phyloP scores from a whole-genome alignment of 2,329 filamentous ascomycete genomes.

The Biscogniauxia mediterranea region DNA sequence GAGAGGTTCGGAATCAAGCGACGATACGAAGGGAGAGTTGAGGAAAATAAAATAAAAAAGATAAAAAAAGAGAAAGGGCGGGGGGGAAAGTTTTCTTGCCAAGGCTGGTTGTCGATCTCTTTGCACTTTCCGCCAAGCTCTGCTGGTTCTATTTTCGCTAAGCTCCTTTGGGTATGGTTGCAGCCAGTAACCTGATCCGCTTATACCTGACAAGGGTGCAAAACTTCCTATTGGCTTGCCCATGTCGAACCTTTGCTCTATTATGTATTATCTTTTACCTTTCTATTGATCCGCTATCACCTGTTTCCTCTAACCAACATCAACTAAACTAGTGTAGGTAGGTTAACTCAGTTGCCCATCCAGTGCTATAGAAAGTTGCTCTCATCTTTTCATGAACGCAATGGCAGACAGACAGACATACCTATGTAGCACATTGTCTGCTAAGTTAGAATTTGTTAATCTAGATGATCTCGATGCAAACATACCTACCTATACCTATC shows the following conservation, averaged over 20 bases:
- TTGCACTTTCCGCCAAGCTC: neutral
- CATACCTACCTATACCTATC: too few relatives aligned
- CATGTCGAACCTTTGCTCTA: neutral
- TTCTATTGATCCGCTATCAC: neutral
- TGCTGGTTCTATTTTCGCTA: neutral
- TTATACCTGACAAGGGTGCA: constrained; percentile 23
- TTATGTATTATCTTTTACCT: neutral
- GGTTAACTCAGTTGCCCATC: too few relatives aligned
- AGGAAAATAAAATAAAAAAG: neutral
- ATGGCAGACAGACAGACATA: too few relatives aligned
- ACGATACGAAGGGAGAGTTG: neutral
- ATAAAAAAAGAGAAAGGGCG: neutral
- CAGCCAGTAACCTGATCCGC: neutral
- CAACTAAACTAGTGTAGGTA: too few relatives aligned
- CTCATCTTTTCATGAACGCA: too few relatives aligned
- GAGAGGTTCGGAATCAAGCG: too few relatives aligned
- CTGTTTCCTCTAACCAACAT: too few relatives aligned
- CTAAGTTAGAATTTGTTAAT: too few relatives aligned
- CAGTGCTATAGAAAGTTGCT: too few relatives aligned
- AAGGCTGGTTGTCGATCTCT: constrained; percentile 7
- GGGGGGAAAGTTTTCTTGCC: constrained; percentile 26
- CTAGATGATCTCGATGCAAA: too few relatives aligned
- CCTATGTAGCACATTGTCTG: too few relatives aligned
- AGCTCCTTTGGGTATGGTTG: constrained; percentile 15
- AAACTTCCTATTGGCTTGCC: constrained; percentile 17